Conservation (phyloP, 2,329 filamentous ascomycete species). For the Claviceps paspali region DNA sequence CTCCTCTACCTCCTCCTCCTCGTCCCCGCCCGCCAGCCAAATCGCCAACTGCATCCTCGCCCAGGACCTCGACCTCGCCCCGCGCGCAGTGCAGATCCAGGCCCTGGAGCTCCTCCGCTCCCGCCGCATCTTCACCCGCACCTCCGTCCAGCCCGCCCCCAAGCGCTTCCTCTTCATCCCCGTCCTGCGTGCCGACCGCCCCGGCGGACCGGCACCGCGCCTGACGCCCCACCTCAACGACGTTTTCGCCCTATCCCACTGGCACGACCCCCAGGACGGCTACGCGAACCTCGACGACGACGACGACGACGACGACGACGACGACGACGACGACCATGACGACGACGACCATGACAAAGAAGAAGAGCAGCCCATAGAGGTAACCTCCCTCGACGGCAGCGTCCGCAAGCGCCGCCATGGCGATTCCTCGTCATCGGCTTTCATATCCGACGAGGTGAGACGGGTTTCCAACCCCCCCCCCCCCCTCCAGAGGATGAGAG, state of each 20-base stretch:
- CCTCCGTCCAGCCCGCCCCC: constrained; percentile 57
- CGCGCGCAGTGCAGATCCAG: constrained; percentile 70
- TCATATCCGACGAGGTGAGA: constrained; percentile 31
- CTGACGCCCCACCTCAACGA: constrained; percentile 56
- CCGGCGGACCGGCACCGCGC: constrained; percentile 27
- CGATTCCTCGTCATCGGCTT: constrained; percentile 10
- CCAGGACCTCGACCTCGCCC: constrained; percentile 60
- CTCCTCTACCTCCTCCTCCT: constrained; percentile 11
- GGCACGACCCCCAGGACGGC: constrained; percentile 57
- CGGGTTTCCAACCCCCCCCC: too few relatives aligned
- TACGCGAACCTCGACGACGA: constrained; percentile 59
- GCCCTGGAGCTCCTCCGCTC: constrained; percentile 63
- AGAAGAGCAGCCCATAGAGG: too few relatives aligned
- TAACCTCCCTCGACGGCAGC: too few relatives aligned
- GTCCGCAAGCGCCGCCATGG: too few relatives aligned
- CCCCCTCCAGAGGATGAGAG: too few relatives aligned
- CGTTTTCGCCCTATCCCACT: constrained; percentile 76
- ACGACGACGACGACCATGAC: constrained; percentile 28
- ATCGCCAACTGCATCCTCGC: constrained; percentile 77
- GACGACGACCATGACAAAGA: not conserved
- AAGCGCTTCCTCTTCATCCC: constrained; percentile 69
- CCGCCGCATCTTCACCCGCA: constrained; percentile 61
- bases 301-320: constrained; percentile 11
- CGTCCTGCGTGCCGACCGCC: constrained; percentile 38
- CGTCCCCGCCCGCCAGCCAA: constrained; percentile 18